Base-by-base conservation (phyloP, 1,284 basidiomycete genomes). In the Hypsizygus ulmarius region DNA sequence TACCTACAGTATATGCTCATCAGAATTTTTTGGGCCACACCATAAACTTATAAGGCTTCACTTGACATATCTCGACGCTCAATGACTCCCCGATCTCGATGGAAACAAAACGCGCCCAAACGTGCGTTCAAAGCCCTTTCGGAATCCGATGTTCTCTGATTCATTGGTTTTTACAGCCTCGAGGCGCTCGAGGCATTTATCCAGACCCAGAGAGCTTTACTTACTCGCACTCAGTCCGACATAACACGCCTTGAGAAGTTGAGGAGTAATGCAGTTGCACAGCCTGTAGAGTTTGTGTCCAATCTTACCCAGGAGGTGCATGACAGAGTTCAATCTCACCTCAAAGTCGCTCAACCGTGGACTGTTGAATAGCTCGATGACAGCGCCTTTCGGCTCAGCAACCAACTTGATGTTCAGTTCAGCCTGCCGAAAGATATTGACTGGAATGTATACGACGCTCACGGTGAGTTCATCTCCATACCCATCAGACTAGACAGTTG, bases 151-250 rank as follows among this genome's bases (percentile, higher is more conserved):
- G 33, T n/a, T 43, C 30, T 40, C 38, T 47, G 32, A 50, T 42
- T 48, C 34, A 47, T 42, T 5, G n/a, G 6, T 16, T 14, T 50
- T 11, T 28, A 33, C 54, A 87, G 84, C 61, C 68, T 85, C 58
- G 72, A 82, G 67, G 82, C 82, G 70, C 79, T 88, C 54, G 74
- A 81, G 58, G 67, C 68, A 41, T 88, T 82, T 66, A 76, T 88
- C 54, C 69, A 78, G 50, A 69, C 73, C 34, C 86, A 88, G 63
- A 76, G 67, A 62, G 60, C 68, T 21, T 56, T 85, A 42, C 74
- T 88, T 35, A 70, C 73, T 39, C 73, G 74, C 25, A 82, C 82
- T 28, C 74, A 78, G 53, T 64, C 72, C 55, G 84, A 87, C 66
- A 78, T 87, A 61, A 74, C 73, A 40, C 66, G 72, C 16, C 68